Percentiles rank a stretch among this genome's conserved stretches.
These are phyloP conservation scores for Antitrichia curtipendula DNA, from an alignment of 225 moss, liverwort and hornwort species.

Conservation along the genomic window DNA sequence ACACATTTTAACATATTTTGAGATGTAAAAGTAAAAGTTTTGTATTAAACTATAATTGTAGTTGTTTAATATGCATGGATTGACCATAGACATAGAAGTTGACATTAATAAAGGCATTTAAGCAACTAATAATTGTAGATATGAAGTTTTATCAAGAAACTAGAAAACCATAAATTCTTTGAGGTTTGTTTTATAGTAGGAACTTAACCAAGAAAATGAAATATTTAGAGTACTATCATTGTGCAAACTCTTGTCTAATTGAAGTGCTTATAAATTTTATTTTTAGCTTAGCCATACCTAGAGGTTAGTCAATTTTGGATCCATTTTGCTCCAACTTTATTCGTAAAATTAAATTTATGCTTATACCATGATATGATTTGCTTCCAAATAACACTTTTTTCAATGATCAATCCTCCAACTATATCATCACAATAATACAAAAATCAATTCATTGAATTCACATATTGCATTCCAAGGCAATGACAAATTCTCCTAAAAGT, in stretches of 20 bases:
- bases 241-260: neutral
- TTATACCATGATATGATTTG: too few relatives aligned
- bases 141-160: neutral
- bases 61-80: neutral
- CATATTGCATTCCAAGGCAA: neutral
- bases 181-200: accelerated
- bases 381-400: neutral
- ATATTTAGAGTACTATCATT: too few relatives aligned
- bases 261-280: neutral
- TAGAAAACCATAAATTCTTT: neutral
- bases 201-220: neutral
- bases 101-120: neutral
- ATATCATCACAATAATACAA: neutral
- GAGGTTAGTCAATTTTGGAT: accelerated
- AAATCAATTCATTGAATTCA: neutral
- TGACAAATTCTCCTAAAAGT: neutral
- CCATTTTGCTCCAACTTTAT: accelerated
- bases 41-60: neutral
- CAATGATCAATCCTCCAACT: neutral
- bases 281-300: neutral
- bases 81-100: neutral
- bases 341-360: accelerated
- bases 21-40: neutral
- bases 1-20: accelerated
- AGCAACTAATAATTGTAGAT: neutral